These are phyloP conservation scores for Xylaria sp. DNA, from an alignment of 2,329 filamentous ascomycete genomes.

Conservation along the genomic window DNA sequence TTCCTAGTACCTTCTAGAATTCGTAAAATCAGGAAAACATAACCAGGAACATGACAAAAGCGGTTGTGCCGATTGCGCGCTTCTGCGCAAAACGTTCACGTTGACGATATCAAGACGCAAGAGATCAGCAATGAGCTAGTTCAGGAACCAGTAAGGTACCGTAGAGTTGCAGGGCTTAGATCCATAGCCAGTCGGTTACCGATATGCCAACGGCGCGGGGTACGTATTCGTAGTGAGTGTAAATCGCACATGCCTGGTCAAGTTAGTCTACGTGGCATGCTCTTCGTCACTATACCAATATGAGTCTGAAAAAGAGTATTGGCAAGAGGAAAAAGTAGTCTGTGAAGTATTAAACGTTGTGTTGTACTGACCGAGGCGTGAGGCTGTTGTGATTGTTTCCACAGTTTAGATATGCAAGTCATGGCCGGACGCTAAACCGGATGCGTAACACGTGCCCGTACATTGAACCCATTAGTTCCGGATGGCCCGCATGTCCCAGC, in stretches of 20 bases:
- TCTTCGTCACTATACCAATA: neutral
- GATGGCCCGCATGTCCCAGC: slow-evolving; percentile 19
- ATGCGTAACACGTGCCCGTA: slow-evolving; percentile 21
- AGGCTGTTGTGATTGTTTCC: slow-evolving; percentile 25
- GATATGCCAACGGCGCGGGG: slow-evolving; percentile 14
- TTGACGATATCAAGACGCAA: neutral
- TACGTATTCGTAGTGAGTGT: neutral
- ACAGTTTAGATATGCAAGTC: slow-evolving; percentile 23
- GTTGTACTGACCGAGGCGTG: slow-evolving; percentile 16
- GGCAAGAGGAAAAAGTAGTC: neutral
- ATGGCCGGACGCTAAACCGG: slow-evolving; percentile 22
- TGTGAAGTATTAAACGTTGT: neutral
- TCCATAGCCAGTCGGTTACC: neutral
- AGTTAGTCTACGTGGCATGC: neutral
- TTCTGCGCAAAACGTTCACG: neutral
- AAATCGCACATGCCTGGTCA: neutral
- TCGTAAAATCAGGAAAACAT: neutral
- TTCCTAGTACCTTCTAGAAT: slow-evolving; percentile 5
- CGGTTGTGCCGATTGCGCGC: neutral
- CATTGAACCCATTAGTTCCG: slow-evolving; percentile 17
- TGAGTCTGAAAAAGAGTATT: neutral
- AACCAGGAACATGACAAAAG: neutral
- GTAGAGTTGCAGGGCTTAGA: slow-evolving; percentile 1
- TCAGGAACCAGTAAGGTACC: neutral
- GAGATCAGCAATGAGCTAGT: neutral